Conservation (phyloP, 2,329 filamentous ascomycete species). For the Botrytis byssoidea region DNA sequence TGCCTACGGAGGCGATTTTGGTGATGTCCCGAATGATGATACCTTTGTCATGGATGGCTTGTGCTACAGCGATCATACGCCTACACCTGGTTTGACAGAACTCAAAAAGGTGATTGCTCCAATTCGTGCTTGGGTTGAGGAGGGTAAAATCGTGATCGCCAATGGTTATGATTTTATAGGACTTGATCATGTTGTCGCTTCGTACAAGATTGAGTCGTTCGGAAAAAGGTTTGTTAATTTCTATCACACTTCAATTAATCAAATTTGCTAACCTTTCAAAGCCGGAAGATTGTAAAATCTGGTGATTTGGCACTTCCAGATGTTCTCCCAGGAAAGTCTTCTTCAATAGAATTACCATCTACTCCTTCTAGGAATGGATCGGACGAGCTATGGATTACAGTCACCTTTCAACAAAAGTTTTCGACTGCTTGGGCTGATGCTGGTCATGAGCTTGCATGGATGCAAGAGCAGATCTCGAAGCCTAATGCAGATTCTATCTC, state of each 20-base stretch:
- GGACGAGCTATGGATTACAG: conserved; percentile 21
- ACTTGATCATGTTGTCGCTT: conserved; percentile 49
- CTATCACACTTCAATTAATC: background rate
- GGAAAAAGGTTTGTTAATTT: conserved; percentile 42
- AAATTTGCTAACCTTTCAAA: conserved; percentile 25
- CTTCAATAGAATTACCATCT: background rate
- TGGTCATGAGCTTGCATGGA: conserved; percentile 56
- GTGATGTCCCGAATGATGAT: conserved; percentile 57
- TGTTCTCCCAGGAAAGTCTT: conserved; percentile 38
- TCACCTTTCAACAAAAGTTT: conserved; percentile 43
- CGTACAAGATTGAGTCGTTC: conserved; percentile 47
- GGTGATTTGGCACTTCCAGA: conserved; percentile 45
- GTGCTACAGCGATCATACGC: conserved; percentile 52
- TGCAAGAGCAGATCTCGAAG: conserved; percentile 41
- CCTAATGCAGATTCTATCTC: background rate
- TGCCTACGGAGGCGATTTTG: conserved; percentile 62
- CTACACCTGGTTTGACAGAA: conserved; percentile 56
- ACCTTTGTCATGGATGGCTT: conserved; percentile 64
- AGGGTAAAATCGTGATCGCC: conserved; percentile 40
- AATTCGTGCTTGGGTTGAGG: conserved; percentile 44
- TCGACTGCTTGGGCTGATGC: conserved; percentile 50
- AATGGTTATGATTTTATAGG: conserved; percentile 54
- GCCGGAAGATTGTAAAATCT: conserved; percentile 37
- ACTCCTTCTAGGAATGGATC: conserved; percentile 21
- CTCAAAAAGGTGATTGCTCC: conserved; percentile 59